phyloP scores from a whole-genome alignment of 75 land plant genomes.

The Isoetes taiwanensis region DNA sequence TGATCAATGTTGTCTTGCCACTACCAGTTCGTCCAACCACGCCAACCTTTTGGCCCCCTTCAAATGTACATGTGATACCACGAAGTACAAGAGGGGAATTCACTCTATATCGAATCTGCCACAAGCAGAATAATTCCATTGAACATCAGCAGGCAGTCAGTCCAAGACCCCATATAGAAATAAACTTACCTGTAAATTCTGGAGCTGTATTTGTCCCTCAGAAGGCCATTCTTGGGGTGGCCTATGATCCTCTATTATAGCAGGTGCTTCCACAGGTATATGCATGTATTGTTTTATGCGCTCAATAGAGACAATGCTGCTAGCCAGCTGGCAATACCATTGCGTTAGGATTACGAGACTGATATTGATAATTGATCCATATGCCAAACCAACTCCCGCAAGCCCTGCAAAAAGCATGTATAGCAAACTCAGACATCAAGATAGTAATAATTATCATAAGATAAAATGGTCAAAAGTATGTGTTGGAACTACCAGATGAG shows the following conservation, averaged over 20 bases:
- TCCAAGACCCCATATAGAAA: background rate
- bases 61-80: slow-evolving; percentile 44
- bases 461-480: background rate
- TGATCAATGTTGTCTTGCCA: slow-evolving; percentile 44
- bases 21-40: slow-evolving; percentile 72
- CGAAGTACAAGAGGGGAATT: slow-evolving; percentile 52
- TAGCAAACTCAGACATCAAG: background rate
- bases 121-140: background rate
- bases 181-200: slow-evolving; percentile 10
- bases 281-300: slow-evolving; percentile 4
- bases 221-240: slow-evolving; percentile 17
- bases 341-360: background rate
- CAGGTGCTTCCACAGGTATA: slow-evolving; percentile 16
- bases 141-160: background rate
- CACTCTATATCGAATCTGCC: slow-evolving; percentile 53
- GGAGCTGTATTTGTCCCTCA: slow-evolving; percentile 9
- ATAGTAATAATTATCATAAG: background rate
- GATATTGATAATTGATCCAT: background rate
- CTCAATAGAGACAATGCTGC: background rate
- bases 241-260: background rate
- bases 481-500: background rate
- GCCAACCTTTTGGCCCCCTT: slow-evolving; percentile 61
- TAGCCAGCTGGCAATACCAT: slow-evolving; percentile 4
- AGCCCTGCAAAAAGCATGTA: background rate
- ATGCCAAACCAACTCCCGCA: background rate